These are phyloP conservation scores for Boletus tylopilopsis DNA, from an alignment of 768 basidiomycete species.

Conservation along the genomic window DNA sequence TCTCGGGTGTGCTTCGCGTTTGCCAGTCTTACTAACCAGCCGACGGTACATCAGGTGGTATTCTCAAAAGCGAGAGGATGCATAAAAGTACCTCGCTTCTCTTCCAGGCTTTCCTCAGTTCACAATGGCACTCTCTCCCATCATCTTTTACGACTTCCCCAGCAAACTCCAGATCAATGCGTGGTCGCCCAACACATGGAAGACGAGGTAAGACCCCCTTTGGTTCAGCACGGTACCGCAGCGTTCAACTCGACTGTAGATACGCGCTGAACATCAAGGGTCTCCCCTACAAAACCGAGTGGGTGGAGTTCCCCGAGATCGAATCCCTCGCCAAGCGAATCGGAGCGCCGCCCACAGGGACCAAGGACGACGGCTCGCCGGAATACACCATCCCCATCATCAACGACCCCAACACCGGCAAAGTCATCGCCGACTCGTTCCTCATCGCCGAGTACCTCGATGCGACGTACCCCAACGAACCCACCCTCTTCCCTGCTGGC, in stretches of 20 bases:
- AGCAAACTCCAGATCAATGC: slow-evolving; percentile 26
- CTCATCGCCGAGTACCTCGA: slow-evolving; percentile 47
- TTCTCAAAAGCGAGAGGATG: not conserved
- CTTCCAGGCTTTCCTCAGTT: not conserved
- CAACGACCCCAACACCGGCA: slow-evolving; percentile 35
- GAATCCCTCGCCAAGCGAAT: slow-evolving; percentile 29
- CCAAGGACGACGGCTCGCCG: slow-evolving; percentile 29
- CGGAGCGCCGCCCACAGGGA: slow-evolving; percentile 30
- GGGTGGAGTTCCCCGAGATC: slow-evolving; percentile 44
- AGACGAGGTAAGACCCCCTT: slow-evolving; percentile 33
- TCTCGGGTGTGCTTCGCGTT: not conserved
- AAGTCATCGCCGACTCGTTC: slow-evolving; percentile 37
- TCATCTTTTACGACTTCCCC: slow-evolving; percentile 46
- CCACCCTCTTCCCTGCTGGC: slow-evolving; percentile 40
- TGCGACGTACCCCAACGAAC: slow-evolving; percentile 35
- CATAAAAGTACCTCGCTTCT: slow-evolving; percentile 4
- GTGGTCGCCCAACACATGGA: slow-evolving; percentile 48
- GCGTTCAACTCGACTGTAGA: slow-evolving; percentile 17
- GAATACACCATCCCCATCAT: slow-evolving; percentile 42
- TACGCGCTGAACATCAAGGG: slow-evolving; percentile 40
- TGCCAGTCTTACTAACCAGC: not conserved
- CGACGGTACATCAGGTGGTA: not conserved
- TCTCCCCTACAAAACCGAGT: slow-evolving; percentile 39
- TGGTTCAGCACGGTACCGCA: not conserved
- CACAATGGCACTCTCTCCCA: slow-evolving; percentile 23